Evolutionary conservation across 2,329 filamentous ascomycete species (phyloP).

Genomic region (Paraconiothyrium sp.): DNA sequence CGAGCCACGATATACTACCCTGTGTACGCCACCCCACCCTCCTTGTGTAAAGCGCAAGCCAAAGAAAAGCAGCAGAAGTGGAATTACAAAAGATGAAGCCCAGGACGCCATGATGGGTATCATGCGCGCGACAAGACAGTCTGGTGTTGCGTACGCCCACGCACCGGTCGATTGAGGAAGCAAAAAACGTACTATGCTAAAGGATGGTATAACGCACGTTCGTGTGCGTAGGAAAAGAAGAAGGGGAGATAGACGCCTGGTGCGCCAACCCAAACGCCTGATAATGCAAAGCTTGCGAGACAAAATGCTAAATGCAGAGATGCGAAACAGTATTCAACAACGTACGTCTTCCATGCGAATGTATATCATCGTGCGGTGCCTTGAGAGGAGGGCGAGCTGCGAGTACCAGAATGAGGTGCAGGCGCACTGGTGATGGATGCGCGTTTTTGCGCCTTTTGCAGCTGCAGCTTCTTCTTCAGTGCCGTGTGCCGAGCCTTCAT

Average conservation of each 20-base stretch:
- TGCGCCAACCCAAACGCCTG: constrained; percentile 36
- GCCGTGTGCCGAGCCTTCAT: constrained; percentile 53
- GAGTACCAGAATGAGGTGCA: constrained; percentile 36
- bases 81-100: background rate
- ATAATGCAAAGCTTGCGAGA: constrained; percentile 33
- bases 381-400: constrained; percentile 45
- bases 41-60: background rate
- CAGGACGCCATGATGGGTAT: constrained; percentile 19
- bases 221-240: constrained; percentile 5
- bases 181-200: background rate
- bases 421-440: constrained; percentile 46
- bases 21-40: background rate
- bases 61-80: background rate
- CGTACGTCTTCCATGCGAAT: background rate
- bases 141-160: constrained; percentile 4
- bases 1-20: background rate
- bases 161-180: background rate
- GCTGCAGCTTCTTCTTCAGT: constrained; percentile 57
- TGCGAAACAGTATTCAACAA: background rate
- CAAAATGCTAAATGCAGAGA: constrained; percentile 26
- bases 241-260: constrained; percentile 22
- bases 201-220: constrained; percentile 9
- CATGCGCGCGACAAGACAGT: constrained; percentile 16
- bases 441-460: constrained; percentile 51
- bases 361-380: constrained; percentile 33